Evolutionary conservation across 139 green algal genomes (phyloP).

Genomic region (Microglena sp.): DNA sequence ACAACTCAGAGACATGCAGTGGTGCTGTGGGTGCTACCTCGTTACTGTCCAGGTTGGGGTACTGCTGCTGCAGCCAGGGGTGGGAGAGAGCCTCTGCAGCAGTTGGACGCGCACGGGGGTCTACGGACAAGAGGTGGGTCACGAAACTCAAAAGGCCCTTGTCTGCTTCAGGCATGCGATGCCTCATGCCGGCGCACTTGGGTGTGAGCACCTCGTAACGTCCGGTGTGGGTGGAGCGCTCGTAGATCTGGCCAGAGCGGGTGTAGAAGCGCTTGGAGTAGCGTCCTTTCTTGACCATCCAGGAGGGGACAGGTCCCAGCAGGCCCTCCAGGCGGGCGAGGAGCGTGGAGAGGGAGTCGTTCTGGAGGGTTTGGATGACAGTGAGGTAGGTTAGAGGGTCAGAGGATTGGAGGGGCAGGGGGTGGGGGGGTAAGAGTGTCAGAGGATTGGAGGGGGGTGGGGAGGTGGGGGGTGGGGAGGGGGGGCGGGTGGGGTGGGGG

Average conservation of each 20-base stretch:
- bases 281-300: slow-evolving; percentile 60
- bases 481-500: too few relatives aligned
- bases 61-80: slow-evolving; percentile 61
- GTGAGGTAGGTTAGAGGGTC: background rate
- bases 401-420: too few relatives aligned
- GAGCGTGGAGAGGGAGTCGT: slow-evolving; percentile 71
- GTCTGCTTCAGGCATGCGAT: slow-evolving; percentile 52
- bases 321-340: slow-evolving; percentile 84
- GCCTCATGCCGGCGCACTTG: slow-evolving; percentile 50
- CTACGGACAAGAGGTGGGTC: slow-evolving; percentile 40
- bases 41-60: slow-evolving; percentile 11
- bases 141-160: slow-evolving; percentile 62
- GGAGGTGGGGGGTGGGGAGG: too few relatives aligned
- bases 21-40: too few relatives aligned
- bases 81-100: slow-evolving; percentile 65
- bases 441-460: too few relatives aligned
- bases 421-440: too few relatives aligned
- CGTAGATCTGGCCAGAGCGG: slow-evolving; percentile 53
- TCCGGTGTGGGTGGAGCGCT: slow-evolving; percentile 38
- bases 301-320: slow-evolving; percentile 66
- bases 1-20: too few relatives aligned
- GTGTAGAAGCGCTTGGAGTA: slow-evolving; percentile 81
- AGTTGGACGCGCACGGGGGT: slow-evolving; percentile 45
- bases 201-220: slow-evolving; percentile 59
- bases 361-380: slow-evolving; percentile 46